Evolutionary conservation across 805 yeast genomes (phyloP).

Genomic region (Metschnikowia proteae): DNA sequence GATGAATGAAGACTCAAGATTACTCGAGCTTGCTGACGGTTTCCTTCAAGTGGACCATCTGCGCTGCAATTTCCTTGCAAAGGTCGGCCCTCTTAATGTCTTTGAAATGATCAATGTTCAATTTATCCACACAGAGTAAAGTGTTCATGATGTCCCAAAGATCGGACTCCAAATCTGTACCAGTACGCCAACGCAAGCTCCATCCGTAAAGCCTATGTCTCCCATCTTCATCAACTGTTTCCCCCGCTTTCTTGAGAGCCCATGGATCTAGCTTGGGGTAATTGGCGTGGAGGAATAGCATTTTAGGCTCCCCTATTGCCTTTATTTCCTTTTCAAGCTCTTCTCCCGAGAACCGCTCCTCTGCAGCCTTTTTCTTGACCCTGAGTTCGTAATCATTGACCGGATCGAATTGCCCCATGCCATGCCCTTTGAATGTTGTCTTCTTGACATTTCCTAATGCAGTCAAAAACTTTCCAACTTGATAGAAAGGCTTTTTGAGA

Average conservation of each 20-base stretch:
- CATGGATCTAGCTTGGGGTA: conserved; percentile 66
- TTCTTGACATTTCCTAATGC: conserved; percentile 47
- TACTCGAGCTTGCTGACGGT: conserved; percentile 29
- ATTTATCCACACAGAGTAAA: conserved; percentile 48
- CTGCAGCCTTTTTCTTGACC: conserved; percentile 9
- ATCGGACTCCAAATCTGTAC: conserved; percentile 55
- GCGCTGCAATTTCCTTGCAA: conserved; percentile 49
- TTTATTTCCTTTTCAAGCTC: conserved; percentile 6
- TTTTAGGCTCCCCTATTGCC: conserved; percentile 14
- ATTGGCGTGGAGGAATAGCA: conserved; percentile 61
- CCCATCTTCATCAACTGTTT: conserved; percentile 40
- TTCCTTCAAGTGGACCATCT: conserved; percentile 38
- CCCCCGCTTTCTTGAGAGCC: conserved; percentile 41
- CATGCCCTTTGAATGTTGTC: conserved; percentile 56
- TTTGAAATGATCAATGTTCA: conserved; percentile 43
- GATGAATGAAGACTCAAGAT: neutral
- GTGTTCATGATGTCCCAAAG: conserved; percentile 58
- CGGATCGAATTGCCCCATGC: conserved; percentile 76
- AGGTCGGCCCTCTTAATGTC: conserved; percentile 39
- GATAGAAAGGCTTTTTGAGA: conserved; percentile 47
- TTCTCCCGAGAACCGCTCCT: conserved; percentile 6
- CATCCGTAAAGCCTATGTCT: conserved; percentile 58
- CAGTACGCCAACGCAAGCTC: conserved; percentile 48
- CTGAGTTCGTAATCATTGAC: conserved; percentile 46
- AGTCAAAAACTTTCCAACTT: conserved; percentile 48